Base-by-base conservation (phyloP, 164 flowering plant genomes). In the Tinospora cordifolia region DNA sequence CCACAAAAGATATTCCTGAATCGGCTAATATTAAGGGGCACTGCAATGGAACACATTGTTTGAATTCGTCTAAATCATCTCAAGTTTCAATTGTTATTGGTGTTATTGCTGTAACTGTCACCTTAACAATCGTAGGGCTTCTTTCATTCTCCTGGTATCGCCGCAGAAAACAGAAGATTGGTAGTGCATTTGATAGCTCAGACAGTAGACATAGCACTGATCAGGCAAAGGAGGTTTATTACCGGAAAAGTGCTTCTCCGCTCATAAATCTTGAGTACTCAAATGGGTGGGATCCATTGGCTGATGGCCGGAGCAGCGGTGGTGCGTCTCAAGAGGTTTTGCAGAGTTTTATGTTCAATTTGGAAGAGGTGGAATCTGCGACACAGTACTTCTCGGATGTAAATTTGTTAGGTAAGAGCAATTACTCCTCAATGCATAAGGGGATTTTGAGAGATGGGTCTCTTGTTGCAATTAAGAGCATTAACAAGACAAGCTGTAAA, bases 201-300 rank as follows among this genome's bases (percentile, higher is more conserved):
- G 93, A 88, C 68, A 71, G 84, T 63, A 85, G 91, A 68, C 77
- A 82, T 21, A 93, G 92, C 69, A 86, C 88, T 54, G 89, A 86
- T 69, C 88, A 86, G 67, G 86, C 70, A 24, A 87, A 83, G 80
- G 97, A 87, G 59, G 83, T 82, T 65, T 75, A 65, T 65, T 75
- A 65, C 74, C 73, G 87, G 69, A 92, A 79, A 76, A 86, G 86
- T 72, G 87, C 83, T 8, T 92, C 99, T 40, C 93, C 98, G 3
- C 88, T 91, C 38, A 83, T 90, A 26, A 88, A 81, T 73, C 83
- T 92, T 3, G 99, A 92, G 81, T 95, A 90, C 68, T 83, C 97
- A 3, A 87, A 76, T 67, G 97, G 99, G 0, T 95, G 98, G 98
- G 99, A 94, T 69, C 97, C 96, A 0, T 40, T 92, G 74, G 90